These are phyloP conservation scores for Homolaphlyctis polyrhiza DNA, from an alignment of 371 early-diverging fungal genomes.

Conservation along the genomic window DNA sequence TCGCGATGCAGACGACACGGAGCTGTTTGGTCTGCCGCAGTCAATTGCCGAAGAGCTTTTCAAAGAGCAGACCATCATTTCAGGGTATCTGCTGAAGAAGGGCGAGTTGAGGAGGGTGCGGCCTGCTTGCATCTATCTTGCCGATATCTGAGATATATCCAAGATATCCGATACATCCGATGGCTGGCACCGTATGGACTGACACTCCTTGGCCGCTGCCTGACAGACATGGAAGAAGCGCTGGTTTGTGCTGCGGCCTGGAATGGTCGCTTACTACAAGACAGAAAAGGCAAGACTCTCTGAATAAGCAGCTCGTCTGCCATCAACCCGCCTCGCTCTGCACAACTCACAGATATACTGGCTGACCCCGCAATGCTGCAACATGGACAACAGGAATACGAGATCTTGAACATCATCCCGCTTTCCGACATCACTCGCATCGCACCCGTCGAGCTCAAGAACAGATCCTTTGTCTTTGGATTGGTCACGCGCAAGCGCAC, in stretches of 20 bases:
- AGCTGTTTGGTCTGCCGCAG: too few species aligned
- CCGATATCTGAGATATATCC: too few species aligned
- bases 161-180: too few species aligned
- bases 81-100: conserved; percentile 71
- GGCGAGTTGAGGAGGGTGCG: conserved; percentile 69
- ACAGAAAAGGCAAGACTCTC: too few species aligned
- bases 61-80: conserved; percentile 59
- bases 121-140: neutral
- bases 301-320: too few species aligned
- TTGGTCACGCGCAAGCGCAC: conserved; percentile 70
- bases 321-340: too few species aligned
- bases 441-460: conserved; percentile 65
- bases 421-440: conserved; percentile 68
- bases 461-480: conserved; percentile 67
- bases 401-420: conserved; percentile 67
- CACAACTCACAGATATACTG: too few species aligned
- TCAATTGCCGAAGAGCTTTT: too few species aligned
- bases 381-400: conserved; percentile 66
- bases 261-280: conserved; percentile 78
- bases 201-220: neutral
- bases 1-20: too few species aligned
- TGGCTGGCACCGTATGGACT: too few species aligned
- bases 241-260: conserved; percentile 80
- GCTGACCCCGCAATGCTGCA: conserved; percentile 2
- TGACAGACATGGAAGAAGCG: conserved; percentile 75